A percentile compares a stretch with the other conserved stretches of the same genome.
phyloP scores from a whole-genome alignment of 768 basidiomycete genomes.

The Hirschioporus abietinus region DNA sequence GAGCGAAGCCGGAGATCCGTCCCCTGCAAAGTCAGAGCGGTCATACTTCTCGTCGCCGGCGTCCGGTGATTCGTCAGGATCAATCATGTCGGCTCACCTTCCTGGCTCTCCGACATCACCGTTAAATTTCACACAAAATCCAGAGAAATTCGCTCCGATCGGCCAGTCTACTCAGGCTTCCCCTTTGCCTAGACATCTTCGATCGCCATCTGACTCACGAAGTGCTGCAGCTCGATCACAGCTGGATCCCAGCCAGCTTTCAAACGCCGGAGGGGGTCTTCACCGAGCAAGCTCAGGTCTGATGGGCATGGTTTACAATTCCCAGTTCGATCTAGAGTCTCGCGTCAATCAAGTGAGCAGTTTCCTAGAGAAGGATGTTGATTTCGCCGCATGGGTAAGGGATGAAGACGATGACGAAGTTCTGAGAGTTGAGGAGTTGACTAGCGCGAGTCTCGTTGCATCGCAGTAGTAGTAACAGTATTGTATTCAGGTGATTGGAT shows the following conservation, averaged over 20 bases:
- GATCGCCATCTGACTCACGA: background rate
- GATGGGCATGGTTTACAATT: conserved; percentile 43
- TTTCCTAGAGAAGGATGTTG: conserved; percentile 53
- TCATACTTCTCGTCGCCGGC: conserved; percentile 31
- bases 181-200: background rate
- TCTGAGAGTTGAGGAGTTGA: background rate
- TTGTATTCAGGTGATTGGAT: background rate
- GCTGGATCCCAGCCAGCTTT: background rate
- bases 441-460: background rate
- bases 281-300: conserved; percentile 22
- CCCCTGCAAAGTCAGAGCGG: conserved; percentile 26
- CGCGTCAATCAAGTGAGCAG: conserved; percentile 48
- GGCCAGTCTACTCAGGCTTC: conserved; percentile 30
- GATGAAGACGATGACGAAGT: conserved; percentile 25
- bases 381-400: conserved; percentile 48
- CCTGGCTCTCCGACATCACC: conserved; percentile 28
- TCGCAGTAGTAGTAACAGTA: background rate
- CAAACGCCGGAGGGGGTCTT: conserved; percentile 7
- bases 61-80: conserved; percentile 23
- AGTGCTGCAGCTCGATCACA: background rate
- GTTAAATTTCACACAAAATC: conserved; percentile 31
- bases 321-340: conserved; percentile 55
- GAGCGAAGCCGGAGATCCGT: conserved; percentile 15
- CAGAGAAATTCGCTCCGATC: conserved; percentile 30
- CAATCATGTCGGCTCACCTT: conserved; percentile 23